Base-by-base conservation (phyloP, 345 rosid genomes). In the Triadica sebifera region DNA sequence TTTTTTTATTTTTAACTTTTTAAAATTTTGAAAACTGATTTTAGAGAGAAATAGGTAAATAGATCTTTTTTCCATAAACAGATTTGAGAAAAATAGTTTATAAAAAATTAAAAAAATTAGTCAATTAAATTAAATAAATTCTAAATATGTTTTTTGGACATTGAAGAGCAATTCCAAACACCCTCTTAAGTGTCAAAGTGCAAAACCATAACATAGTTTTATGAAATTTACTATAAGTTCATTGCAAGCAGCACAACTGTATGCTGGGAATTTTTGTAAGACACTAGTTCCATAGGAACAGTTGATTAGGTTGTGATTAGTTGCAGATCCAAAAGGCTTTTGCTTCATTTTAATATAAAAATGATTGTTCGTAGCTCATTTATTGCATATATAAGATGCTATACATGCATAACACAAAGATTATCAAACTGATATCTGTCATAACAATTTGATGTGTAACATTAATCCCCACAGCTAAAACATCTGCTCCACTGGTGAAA, bases 401-500 rank as follows among this genome's bases (percentile, higher is more conserved):
- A 37, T 8, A 25, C 6, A 60, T 17, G 57, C 20, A 38, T 65
- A 63, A 19, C 71, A 68, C 10, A 60, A 37, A 55, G 47, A 67
- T 11, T 68, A 12, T 20, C 37, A 52, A 75, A 53, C 24, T 68
- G 45, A 29, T 74, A 95, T 98, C 99, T 81, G 98, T 89, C 81
- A 93, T 47, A 75, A 93, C 64, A 77, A 91, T 96, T 85, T 95
- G 99, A 83, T 91, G 99, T 39, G 98, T 95, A 51, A 93, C 96
- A 79, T 95, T 95, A 74, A 95, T 81, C n/a, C 98, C 97, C 69
- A 95, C 87, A 17, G 94, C 98, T 79, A 95, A 66, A 70, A 91
- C 69, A 84, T 91, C 93, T 4, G 99, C 99, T 37, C 99, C 98
- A 82, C 98, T 77, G 34, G 96, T 93, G 81, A 95, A 93, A 22